Percentiles rank a stretch among this genome's conserved stretches.
Conservation (phyloP, 306 rosid genomes). For the Senna tora region DNA sequence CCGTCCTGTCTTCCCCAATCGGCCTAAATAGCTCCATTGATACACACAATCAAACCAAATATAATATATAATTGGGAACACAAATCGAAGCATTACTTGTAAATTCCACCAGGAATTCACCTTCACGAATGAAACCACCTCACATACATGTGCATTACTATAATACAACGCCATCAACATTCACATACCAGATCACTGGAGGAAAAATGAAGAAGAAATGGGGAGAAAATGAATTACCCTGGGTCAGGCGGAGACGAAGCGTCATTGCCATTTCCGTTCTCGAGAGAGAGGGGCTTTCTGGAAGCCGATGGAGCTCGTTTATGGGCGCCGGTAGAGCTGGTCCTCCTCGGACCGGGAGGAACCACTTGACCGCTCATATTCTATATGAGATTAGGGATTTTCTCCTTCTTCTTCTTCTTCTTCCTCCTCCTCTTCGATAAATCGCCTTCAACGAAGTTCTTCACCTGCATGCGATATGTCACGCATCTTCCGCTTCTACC, state of each 20-base stretch:
- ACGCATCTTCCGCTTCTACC: neutral
- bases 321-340: constrained; percentile 43
- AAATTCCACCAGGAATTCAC: neutral
- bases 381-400: neutral
- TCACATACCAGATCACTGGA: neutral
- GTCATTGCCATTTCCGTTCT: constrained; percentile 54
- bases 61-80: no score
- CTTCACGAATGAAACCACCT: neutral
- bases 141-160: neutral
- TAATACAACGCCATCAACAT: neutral
- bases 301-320: constrained; percentile 53
- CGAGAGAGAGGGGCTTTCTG: constrained; percentile 28
- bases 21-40: constrained; percentile 45
- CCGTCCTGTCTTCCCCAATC: constrained; percentile 81
- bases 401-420: no score
- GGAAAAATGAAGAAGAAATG: neutral
- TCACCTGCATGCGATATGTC: neutral
- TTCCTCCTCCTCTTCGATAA: neutral
- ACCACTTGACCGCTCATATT: constrained; percentile 71
- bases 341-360: constrained; percentile 50
- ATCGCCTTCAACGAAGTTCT: no score
- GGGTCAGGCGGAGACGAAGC: constrained; percentile 64
- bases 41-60: constrained; percentile 23
- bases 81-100: neutral
- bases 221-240: constrained; percentile 48